These are phyloP conservation scores for Psidium guajava DNA, from an alignment of 345 rosid genomes.

Conservation along the genomic window DNA sequence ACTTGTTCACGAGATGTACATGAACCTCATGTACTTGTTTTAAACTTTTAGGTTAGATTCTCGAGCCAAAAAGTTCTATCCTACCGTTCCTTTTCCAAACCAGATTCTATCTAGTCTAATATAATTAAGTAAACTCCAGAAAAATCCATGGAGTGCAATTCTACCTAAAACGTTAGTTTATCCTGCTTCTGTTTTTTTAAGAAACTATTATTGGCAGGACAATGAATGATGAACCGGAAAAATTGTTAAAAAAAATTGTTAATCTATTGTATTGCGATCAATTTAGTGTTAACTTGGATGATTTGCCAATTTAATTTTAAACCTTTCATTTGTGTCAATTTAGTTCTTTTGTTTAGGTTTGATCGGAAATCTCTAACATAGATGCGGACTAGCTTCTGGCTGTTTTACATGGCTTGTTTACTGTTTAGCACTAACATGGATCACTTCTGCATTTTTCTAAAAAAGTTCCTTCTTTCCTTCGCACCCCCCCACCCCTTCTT, in stretches of 20 bases:
- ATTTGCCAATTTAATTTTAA: not conserved
- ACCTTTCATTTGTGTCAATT: not conserved
- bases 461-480: no score
- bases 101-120: not conserved
- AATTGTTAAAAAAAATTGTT: not conserved
- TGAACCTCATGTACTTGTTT: not conserved
- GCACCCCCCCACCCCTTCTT: no score
- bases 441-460: no score
- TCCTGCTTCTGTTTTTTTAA: not conserved
- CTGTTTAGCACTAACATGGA: no score
- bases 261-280: rapidly evolving
- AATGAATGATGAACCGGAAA: not conserved
- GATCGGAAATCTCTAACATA: no score
- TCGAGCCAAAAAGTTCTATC: not conserved
- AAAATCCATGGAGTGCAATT: not conserved
- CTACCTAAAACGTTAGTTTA: not conserved
- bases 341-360: no score
- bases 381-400: no score
- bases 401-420: no score
- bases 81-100: no score
- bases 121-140: not conserved
- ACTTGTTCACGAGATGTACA: not conserved
- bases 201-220: not conserved
- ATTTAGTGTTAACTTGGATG: not conserved
- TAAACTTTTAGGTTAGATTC: not conserved